Base-by-base conservation (phyloP, 208 protist species). In the Strigomonas culicis region DNA sequence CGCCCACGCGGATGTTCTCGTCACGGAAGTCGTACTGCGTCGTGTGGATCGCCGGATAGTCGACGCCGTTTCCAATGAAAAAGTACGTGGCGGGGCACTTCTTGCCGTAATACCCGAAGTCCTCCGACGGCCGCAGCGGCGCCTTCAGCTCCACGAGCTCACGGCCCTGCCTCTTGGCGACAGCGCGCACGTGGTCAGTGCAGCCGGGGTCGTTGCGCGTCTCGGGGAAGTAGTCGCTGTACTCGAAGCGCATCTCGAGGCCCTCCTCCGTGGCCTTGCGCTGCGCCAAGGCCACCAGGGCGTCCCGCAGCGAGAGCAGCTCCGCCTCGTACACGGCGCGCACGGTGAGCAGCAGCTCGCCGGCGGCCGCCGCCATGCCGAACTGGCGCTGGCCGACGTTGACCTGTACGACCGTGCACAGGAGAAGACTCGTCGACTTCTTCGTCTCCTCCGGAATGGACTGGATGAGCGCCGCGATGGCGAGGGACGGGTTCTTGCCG, bases 321-420 rank as follows among this genome's bases (percentile, higher is more conserved):
- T 80, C 70, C 2, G 30, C 59, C 53, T 80, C 75, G 59, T 74
- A 76, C 21, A 66, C 65, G 13, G 70, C 75, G 13, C 70, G 70
- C 27, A 80, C 75, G 25, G 75, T 80, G 55, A 80, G 47, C 39
- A 80, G 70, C 19, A 80, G 66, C 53, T 80, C 75, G 0, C 75
- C 75, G 53, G 75, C 71, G 70, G 75, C 73, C 10, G 75, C 75
- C 13, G 69, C 75, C 75, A 74, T 74, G 39, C 75, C 75, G 17
- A 80, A 80, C 60, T 80, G 75, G 0, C 75, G 65, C 51, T 75
- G 75, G 59, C 75, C 75, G 15, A 80, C 53, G 34, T 80, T 75
- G 53, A 80, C 70, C 66, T 75, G 75, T 62, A 76, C 75, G 30
- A 80, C 62, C 44, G 75, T 80, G 66, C 69, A 80, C 47, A 80